A percentile compares a stretch with the other conserved stretches of the same genome.
phyloP scores from a whole-genome alignment of 2,329 filamentous ascomycete species.

The Diaporthe vaccinii region DNA sequence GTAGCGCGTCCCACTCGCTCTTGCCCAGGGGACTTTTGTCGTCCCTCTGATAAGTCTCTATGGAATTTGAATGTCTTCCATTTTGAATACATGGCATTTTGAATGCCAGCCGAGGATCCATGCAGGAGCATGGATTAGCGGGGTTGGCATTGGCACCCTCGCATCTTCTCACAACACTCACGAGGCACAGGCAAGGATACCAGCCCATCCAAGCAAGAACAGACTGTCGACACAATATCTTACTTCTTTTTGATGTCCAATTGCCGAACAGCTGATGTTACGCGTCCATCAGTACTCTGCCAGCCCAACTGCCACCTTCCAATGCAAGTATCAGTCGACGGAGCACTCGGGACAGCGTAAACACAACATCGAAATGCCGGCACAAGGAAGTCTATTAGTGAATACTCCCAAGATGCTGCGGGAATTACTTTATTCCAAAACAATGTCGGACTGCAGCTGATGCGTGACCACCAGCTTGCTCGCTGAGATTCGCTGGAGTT shows the following conservation, averaged over 20 bases:
- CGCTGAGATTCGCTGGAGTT: background rate
- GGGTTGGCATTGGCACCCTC: conserved; percentile 1
- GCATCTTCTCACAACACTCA: background rate
- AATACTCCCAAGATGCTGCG: background rate
- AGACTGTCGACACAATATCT: background rate
- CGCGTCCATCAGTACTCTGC: background rate
- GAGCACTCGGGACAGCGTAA: too few species aligned
- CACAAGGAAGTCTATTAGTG: background rate
- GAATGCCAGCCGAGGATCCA: background rate
- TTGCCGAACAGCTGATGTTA: background rate
- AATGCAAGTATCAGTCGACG: background rate
- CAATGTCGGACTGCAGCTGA: background rate
- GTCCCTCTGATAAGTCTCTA: background rate
- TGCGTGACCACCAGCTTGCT: background rate
- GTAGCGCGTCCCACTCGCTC: background rate
- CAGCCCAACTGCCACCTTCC: background rate
- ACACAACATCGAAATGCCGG: background rate
- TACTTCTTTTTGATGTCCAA: background rate
- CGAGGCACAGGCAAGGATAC: background rate
- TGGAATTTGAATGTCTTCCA: background rate
- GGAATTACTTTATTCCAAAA: background rate
- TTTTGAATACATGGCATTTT: background rate
- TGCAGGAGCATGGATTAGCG: conserved; percentile 2
- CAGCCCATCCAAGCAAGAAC: too few species aligned
- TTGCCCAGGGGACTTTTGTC: background rate